Conservation (phyloP, 23 red algal species). For the Chondrus crispus region DNA sequence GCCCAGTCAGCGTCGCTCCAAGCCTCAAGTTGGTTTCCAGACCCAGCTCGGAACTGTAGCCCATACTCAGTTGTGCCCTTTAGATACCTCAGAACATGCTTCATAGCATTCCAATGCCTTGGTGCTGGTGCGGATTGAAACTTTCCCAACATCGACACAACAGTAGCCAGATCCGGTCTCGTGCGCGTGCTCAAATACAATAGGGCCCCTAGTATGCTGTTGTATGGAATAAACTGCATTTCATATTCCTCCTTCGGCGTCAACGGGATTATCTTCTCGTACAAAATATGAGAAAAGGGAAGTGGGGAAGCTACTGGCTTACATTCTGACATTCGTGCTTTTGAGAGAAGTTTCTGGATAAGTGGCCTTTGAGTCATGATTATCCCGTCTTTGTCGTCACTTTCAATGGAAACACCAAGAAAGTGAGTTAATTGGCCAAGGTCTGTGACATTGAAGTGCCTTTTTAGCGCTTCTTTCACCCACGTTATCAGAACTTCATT, state of each 20-base stretch:
- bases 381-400: background rate
- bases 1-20: slow-evolving; percentile 9
- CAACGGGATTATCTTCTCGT: no score
- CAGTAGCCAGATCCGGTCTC: background rate
- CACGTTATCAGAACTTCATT: background rate
- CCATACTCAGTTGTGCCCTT: background rate
- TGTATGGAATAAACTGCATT: background rate
- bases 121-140: background rate
- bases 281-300: background rate
- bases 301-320: background rate
- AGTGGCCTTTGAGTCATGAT: background rate
- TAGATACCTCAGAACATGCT: slow-evolving; percentile 15
- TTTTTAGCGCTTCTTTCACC: background rate
- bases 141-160: background rate
- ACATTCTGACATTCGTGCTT: background rate
- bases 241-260: no score
- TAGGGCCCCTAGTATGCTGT: background rate
- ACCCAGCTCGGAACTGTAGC: background rate
- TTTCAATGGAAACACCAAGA: background rate
- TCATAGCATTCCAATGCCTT: background rate
- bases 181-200: background rate
- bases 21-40: background rate
- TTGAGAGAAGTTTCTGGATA: background rate
- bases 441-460: background rate
- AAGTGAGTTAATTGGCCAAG: background rate